Percentiles rank a stretch among this genome's conserved stretches.
phyloP scores from a whole-genome alignment of 2,329 filamentous ascomycete genomes.

The Penicillium nordicum region DNA sequence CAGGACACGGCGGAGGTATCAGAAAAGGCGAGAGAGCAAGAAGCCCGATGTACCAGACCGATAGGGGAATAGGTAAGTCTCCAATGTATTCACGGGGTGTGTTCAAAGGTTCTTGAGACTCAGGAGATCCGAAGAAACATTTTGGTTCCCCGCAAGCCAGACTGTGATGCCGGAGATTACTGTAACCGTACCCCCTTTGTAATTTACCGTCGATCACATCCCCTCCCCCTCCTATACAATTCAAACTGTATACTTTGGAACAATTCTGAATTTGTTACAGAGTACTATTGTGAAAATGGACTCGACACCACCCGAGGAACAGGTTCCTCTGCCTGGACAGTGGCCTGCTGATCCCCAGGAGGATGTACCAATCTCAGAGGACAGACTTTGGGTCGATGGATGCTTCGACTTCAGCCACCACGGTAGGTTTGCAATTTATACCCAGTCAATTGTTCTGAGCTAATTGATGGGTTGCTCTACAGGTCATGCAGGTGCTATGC shows the following conservation, averaged over 20 bases:
- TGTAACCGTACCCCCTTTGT: slow-evolving; percentile 1
- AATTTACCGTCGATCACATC: slow-evolving; percentile 8
- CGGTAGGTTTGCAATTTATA: slow-evolving; percentile 51
- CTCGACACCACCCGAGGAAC: slow-evolving; percentile 25
- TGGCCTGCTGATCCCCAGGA: slow-evolving; percentile 66
- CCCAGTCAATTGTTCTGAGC: slow-evolving; percentile 9
- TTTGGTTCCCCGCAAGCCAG: slow-evolving; percentile 4
- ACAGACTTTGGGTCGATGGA: slow-evolving; percentile 94
- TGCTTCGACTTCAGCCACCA: slow-evolving; percentile 99
- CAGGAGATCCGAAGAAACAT: background rate
- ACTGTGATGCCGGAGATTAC: slow-evolving; percentile 2
- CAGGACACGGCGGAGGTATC: background rate
- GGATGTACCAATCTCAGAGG: slow-evolving; percentile 56
- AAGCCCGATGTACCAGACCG: background rate
- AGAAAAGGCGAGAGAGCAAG: background rate
- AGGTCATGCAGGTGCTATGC: slow-evolving; percentile 95
- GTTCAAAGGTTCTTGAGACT: background rate
- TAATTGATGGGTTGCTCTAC: background rate
- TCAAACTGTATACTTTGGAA: background rate
- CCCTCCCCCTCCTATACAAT: slow-evolving; percentile 1
- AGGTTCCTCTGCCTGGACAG: slow-evolving; percentile 52
- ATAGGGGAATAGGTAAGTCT: background rate
- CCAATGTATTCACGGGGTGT: background rate
- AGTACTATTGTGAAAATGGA: slow-evolving; percentile 9
- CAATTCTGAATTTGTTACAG: background rate